phyloP scores from a whole-genome alignment of 2,329 filamentous ascomycete genomes.

The Coniochaeta pulveracea region DNA sequence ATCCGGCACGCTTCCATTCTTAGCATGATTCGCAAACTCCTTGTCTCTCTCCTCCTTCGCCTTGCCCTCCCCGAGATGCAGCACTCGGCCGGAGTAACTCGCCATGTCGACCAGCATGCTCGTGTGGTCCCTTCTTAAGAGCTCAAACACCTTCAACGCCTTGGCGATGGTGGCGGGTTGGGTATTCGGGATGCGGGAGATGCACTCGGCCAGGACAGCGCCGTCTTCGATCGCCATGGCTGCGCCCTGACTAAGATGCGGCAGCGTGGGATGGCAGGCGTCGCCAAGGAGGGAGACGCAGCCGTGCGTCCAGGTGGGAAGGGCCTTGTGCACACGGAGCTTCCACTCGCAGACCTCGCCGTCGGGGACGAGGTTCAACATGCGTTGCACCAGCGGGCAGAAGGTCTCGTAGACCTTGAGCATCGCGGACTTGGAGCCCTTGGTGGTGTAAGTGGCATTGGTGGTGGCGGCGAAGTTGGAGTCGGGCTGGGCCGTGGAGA shows the following conservation, averaged over 20 bases:
- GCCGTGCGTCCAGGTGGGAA: constrained; percentile 47
- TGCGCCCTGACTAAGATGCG: constrained; percentile 56
- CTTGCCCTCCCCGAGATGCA: constrained; percentile 47
- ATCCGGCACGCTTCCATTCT: constrained; percentile 43
- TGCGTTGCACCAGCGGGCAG: constrained; percentile 44
- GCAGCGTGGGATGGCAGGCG: constrained; percentile 56
- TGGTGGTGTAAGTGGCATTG: constrained; percentile 50
- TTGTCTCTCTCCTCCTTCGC: constrained; percentile 48
- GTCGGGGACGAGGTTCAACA: constrained; percentile 49
- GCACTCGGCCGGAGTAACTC: constrained; percentile 35
- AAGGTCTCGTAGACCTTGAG: constrained; percentile 50
- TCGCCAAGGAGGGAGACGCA: constrained; percentile 49
- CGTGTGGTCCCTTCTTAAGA: constrained; percentile 43
- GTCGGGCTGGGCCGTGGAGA: constrained; percentile 52
- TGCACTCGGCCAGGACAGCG: constrained; percentile 43
- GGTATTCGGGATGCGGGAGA: constrained; percentile 24
- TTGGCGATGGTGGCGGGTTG: constrained; percentile 29
- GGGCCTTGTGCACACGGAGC: constrained; percentile 43
- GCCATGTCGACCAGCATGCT: constrained; percentile 41
- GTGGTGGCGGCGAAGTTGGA: constrained; percentile 46
- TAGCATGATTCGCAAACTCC: constrained; percentile 38
- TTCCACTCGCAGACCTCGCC: constrained; percentile 56
- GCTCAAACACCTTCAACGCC: constrained; percentile 42
- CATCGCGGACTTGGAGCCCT: constrained; percentile 49
- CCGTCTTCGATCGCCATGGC: constrained; percentile 60